phyloP scores from a whole-genome alignment of 2,329 filamentous ascomycete genomes.

The Fusarium nanum region DNA sequence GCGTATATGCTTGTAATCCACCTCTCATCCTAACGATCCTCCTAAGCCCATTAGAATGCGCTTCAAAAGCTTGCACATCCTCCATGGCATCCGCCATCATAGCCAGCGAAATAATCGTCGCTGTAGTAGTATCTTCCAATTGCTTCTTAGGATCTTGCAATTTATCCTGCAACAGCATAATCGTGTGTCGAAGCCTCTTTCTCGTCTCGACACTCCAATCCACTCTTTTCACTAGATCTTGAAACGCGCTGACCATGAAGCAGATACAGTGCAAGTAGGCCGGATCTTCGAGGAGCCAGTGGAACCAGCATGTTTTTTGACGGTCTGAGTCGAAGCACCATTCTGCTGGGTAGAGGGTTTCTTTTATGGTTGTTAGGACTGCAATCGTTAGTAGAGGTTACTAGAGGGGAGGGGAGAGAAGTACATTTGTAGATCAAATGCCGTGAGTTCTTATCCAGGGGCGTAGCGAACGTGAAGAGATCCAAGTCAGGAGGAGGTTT shows the following conservation, averaged over 20 bases:
- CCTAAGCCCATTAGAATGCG: constrained; percentile 40
- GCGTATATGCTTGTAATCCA: constrained; percentile 38
- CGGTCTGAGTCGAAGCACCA: constrained; percentile 44
- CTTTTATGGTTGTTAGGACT: constrained; percentile 46
- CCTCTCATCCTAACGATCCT: constrained; percentile 46
- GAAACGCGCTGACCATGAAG: constrained; percentile 43
- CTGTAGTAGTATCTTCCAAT: constrained; percentile 35
- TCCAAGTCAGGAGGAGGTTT: constrained; percentile 32
- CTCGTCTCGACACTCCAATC: constrained; percentile 12
- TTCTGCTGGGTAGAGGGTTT: constrained; percentile 48
- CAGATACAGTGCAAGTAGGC: constrained; percentile 44
- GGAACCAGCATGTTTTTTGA: constrained; percentile 43
- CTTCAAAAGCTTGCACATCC: constrained; percentile 33
- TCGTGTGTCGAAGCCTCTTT: constrained; percentile 29
- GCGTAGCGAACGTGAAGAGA: constrained; percentile 38
- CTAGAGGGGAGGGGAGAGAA: rapidly evolving
- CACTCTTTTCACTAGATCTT: constrained; percentile 20
- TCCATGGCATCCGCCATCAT: constrained; percentile 41
- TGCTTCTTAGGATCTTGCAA: constrained; percentile 28
- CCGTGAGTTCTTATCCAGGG: constrained; percentile 24
- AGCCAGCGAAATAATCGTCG: constrained; percentile 39
- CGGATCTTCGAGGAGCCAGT: constrained; percentile 46
- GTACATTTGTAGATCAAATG: constrained; percentile 39
- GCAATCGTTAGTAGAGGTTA: not conserved
- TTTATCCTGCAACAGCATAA: constrained; percentile 32